phyloP scores from a whole-genome alignment of 768 basidiomycete genomes.

The Lepiota venenata region DNA sequence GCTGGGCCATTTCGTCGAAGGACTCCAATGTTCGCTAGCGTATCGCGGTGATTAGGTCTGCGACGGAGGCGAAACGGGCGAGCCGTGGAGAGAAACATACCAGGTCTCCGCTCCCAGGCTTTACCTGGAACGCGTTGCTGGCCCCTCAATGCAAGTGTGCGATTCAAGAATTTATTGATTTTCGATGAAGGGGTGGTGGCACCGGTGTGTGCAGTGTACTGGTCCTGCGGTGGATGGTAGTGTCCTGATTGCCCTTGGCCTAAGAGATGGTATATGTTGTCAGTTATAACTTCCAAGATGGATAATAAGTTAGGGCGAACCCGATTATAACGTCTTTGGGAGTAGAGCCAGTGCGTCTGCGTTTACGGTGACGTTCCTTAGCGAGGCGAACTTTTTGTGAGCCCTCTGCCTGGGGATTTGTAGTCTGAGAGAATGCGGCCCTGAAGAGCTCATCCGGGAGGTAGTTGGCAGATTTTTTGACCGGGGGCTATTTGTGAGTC shows the following conservation, averaged over 20 bases:
- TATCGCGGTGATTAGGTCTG: not conserved
- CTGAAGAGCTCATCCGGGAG: constrained; percentile 66
- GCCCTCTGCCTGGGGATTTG: constrained; percentile 21
- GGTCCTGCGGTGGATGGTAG: constrained; percentile 26
- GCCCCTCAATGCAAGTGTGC: constrained; percentile 46
- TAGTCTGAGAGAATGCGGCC: constrained; percentile 39
- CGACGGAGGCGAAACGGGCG: not conserved
- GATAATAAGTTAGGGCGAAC: constrained; percentile 32
- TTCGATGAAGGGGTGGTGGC: constrained; percentile 47
- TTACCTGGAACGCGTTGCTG: constrained; percentile 29
- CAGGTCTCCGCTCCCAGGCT: constrained; percentile 59
- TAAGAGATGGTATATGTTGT: constrained; percentile 17
- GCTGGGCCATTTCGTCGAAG: constrained; percentile 53
- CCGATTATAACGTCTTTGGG: constrained; percentile 55
- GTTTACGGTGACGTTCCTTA: constrained; percentile 28
- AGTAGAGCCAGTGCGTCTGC: constrained; percentile 19
- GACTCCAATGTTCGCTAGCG: constrained; percentile 53
- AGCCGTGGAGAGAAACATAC: constrained; percentile 29
- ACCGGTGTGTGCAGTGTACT: constrained; percentile 22
- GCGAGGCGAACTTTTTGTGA: constrained; percentile 18
- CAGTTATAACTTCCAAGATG: not conserved
- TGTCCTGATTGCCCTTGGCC: constrained; percentile 52
- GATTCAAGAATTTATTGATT: constrained; percentile 48
- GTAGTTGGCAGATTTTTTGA: constrained; percentile 30
- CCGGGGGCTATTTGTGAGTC: constrained; percentile 19